These are phyloP conservation scores for Pleurotus sapidus DNA, from an alignment of 768 basidiomycete genomes.

Conservation along the genomic window DNA sequence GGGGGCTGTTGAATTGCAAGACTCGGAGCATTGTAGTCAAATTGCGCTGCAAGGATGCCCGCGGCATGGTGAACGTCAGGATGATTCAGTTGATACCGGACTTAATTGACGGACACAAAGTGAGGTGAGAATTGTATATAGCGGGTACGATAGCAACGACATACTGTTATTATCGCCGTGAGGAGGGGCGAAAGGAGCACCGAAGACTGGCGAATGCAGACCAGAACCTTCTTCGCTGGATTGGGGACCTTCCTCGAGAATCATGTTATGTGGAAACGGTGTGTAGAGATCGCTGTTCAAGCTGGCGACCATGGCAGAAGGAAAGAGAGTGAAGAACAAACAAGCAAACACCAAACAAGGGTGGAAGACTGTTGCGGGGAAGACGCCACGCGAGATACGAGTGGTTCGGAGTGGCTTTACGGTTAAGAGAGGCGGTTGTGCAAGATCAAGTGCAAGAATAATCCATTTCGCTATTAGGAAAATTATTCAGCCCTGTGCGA, in stretches of 20 bases:
- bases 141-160: constrained; percentile 50
- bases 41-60: constrained; percentile 47
- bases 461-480: constrained; percentile 1
- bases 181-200: constrained; percentile 40
- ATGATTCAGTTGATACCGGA: constrained; percentile 57
- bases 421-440: constrained; percentile 3
- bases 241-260: constrained; percentile 63
- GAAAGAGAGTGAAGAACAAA: constrained; percentile 26
- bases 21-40: constrained; percentile 42
- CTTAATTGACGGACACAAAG: constrained; percentile 53
- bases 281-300: constrained; percentile 53
- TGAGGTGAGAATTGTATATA: constrained; percentile 37
- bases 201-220: constrained; percentile 69
- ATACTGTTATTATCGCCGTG: constrained; percentile 51
- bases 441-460: constrained; percentile 6
- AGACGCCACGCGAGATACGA: constrained; percentile 44
- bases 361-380: constrained; percentile 25
- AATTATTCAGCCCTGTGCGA: constrained; percentile 6
- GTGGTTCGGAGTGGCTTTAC: constrained; percentile 21
- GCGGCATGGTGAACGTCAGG: constrained; percentile 46
- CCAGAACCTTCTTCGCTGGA: constrained; percentile 78
- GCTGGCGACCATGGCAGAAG: constrained; percentile 53
- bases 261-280: constrained; percentile 48
- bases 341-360: constrained; percentile 20
- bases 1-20: constrained; percentile 41